Evolutionary conservation across 2,329 filamentous ascomycete genomes (phyloP).

Genomic region (Lasiodiplodia theobromae): DNA sequence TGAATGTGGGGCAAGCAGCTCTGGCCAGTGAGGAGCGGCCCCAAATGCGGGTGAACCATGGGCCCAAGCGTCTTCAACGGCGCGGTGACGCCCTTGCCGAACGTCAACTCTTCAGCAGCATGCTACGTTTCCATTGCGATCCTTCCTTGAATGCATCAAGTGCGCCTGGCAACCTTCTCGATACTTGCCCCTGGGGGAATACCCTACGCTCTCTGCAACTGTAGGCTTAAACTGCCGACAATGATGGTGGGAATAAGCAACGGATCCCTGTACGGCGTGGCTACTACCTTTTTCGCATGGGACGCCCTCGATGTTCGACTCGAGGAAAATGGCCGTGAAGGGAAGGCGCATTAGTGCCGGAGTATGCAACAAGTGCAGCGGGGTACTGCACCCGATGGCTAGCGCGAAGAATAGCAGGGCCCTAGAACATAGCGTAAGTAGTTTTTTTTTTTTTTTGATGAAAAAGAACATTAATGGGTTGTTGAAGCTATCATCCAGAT

Average conservation of each 20-base stretch:
- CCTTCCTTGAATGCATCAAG: too few species aligned
- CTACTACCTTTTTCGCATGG: too few species aligned
- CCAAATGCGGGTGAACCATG: not conserved
- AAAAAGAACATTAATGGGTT: too few species aligned
- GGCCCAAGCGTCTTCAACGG: slow-evolving; percentile 12
- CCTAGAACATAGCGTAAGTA: too few species aligned
- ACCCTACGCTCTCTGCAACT: not conserved
- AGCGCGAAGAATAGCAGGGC: too few species aligned
- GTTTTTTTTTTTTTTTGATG: too few species aligned
- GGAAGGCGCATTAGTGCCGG: too few species aligned
- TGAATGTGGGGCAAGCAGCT: not conserved
- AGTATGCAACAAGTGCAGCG: too few species aligned
- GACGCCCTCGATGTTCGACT: too few species aligned
- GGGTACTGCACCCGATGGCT: too few species aligned
- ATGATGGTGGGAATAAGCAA: not conserved
- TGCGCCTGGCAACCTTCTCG: not conserved
- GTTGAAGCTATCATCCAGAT: too few species aligned
- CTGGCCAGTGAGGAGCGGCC: not conserved
- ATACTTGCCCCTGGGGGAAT: not conserved
- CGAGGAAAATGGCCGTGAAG: too few species aligned
- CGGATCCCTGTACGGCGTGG: not conserved
- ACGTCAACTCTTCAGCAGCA: slow-evolving; percentile 17
- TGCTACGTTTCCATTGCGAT: not conserved
- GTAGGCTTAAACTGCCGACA: not conserved
- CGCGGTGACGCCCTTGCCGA: slow-evolving; percentile 16